phyloP scores from a whole-genome alignment of 257 asterid species.

The Parsonsia alboflavescens region DNA sequence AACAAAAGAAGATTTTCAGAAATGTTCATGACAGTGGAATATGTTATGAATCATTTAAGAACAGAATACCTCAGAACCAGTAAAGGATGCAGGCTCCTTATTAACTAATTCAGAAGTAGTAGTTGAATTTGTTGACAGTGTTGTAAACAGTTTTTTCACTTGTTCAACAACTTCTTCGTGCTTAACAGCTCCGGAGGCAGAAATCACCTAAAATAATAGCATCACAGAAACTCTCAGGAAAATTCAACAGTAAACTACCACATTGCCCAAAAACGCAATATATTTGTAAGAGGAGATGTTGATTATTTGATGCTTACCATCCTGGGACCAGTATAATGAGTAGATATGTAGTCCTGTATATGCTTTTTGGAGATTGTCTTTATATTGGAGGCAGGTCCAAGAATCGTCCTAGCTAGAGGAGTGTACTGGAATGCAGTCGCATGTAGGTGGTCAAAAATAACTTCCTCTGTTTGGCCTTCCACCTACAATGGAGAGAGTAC shows the following conservation, averaged over 20 bases:
- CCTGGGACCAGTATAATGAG: slow-evolving; percentile 80
- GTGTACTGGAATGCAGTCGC: slow-evolving; percentile 89
- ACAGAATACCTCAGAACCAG: slow-evolving; percentile 80
- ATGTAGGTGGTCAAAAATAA: slow-evolving; percentile 83
- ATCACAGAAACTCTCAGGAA: slow-evolving; percentile 6
- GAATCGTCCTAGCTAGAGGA: slow-evolving; percentile 80
- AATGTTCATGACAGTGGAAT: slow-evolving; percentile 1
- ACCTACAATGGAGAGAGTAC: slow-evolving; percentile 35
- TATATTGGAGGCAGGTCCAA: slow-evolving; percentile 80
- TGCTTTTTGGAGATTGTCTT: slow-evolving; percentile 47
- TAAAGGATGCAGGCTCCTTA: slow-evolving; percentile 66
- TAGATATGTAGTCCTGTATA: slow-evolving; percentile 51
- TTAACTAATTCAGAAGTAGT: slow-evolving; percentile 61
- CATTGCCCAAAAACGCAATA: not conserved
- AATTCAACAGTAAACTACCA: slow-evolving; percentile 11
- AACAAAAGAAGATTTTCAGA: slow-evolving; percentile 11
- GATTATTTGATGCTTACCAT: slow-evolving; percentile 34
- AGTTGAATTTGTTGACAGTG: slow-evolving; percentile 50
- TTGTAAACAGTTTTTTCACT: slow-evolving; percentile 59
- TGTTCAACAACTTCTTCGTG: slow-evolving; percentile 82
- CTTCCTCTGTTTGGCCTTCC: slow-evolving; percentile 79
- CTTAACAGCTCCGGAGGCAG: slow-evolving; percentile 79
- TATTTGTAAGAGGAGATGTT: not conserved
- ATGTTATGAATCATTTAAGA: slow-evolving; percentile 15
- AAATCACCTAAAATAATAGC: slow-evolving; percentile 48